A percentile compares a stretch with the other conserved stretches of the same genome.
Evolutionary conservation across 164 flowering plant genomes (phyloP).

Genomic region (Berberis vulgaris): DNA sequence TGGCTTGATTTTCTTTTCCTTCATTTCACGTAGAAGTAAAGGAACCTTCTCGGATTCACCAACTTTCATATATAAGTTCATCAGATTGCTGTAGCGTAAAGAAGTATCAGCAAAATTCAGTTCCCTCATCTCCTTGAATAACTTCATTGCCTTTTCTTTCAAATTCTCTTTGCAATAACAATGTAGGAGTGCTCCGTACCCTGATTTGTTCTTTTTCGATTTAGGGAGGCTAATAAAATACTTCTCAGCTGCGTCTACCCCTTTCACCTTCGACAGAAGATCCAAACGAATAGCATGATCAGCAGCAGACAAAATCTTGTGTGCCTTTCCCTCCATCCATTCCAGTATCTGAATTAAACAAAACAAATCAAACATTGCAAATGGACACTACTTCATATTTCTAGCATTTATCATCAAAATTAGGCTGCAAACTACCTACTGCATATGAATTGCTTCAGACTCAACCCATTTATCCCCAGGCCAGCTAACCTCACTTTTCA

Average conservation of each 20-base stretch:
- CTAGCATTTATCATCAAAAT: too few relatives aligned
- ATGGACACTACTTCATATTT: too few relatives aligned
- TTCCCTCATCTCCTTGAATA: constrained; percentile 26
- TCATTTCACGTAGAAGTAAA: constrained; percentile 23
- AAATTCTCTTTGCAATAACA: constrained; percentile 28
- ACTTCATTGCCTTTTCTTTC: constrained; percentile 23
- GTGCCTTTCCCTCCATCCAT: constrained; percentile 34
- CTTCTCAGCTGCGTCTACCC: constrained; percentile 27
- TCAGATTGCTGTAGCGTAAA: constrained; percentile 23
- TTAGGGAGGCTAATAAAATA: constrained; percentile 26
- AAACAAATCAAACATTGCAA: too few relatives aligned
- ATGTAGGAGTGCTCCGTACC: constrained; percentile 34
- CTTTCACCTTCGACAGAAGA: constrained; percentile 25
- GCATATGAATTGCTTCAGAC: too few relatives aligned
- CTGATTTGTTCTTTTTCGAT: constrained; percentile 24
- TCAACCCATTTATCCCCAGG: too few relatives aligned
- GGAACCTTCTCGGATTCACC: constrained; percentile 27
- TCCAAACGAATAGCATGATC: constrained; percentile 27
- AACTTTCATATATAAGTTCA: constrained; percentile 18
- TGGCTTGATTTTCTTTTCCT: constrained; percentile 5
- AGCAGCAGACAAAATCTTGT: constrained; percentile 3
- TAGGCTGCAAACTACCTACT: too few relatives aligned
- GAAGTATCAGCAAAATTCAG: constrained; percentile 13
- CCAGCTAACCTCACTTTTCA: too few relatives aligned
- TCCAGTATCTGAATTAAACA: constrained; percentile 20